Evolutionary conservation across 768 basidiomycete genomes (phyloP).

Genomic region (Trametes meyenii): DNA sequence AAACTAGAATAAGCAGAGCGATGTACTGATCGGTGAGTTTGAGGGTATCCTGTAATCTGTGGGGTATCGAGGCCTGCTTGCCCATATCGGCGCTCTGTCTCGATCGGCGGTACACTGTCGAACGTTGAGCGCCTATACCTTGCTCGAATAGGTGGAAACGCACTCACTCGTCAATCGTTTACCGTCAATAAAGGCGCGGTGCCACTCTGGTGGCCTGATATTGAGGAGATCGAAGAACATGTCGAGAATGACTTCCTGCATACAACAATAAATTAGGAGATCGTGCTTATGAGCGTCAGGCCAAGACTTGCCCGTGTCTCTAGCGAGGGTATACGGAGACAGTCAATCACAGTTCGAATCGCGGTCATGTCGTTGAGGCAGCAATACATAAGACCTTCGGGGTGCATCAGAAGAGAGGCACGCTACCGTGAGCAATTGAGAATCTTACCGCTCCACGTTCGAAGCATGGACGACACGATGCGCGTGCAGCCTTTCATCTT

Average conservation of each 20-base stretch:
- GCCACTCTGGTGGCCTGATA: slow-evolving; percentile 92
- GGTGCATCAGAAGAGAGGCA: not conserved
- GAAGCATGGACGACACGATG: slow-evolving; percentile 80
- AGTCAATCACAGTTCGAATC: slow-evolving; percentile 82
- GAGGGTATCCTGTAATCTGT: slow-evolving; percentile 56
- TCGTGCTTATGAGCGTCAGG: not conserved
- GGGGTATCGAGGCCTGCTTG: slow-evolving; percentile 26
- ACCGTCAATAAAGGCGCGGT: slow-evolving; percentile 88
- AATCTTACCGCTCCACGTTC: slow-evolving; percentile 89
- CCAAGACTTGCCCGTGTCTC: slow-evolving; percentile 69
- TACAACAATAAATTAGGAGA: not conserved
- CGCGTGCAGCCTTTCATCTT: slow-evolving; percentile 77
- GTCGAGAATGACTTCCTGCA: slow-evolving; percentile 88
- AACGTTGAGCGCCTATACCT: not conserved
- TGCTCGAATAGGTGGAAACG: not conserved
- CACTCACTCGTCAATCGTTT: slow-evolving; percentile 80
- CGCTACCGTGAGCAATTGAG: not conserved
- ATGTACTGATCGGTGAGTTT: slow-evolving; percentile 94
- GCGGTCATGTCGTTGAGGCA: slow-evolving; percentile 89
- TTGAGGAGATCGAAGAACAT: slow-evolving; percentile 93
- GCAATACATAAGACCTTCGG: slow-evolving; percentile 85
- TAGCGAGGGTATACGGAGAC: slow-evolving; percentile 84
- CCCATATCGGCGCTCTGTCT: slow-evolving; percentile 20
- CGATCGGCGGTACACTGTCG: slow-evolving; percentile 66
- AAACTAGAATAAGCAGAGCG: slow-evolving; percentile 78